A percentile compares a stretch with the other conserved stretches of the same genome.
These are phyloP conservation scores for Hypoxylon cercidicola DNA, from an alignment of 495 filamentous ascomycete genomes.

Conservation along the genomic window DNA sequence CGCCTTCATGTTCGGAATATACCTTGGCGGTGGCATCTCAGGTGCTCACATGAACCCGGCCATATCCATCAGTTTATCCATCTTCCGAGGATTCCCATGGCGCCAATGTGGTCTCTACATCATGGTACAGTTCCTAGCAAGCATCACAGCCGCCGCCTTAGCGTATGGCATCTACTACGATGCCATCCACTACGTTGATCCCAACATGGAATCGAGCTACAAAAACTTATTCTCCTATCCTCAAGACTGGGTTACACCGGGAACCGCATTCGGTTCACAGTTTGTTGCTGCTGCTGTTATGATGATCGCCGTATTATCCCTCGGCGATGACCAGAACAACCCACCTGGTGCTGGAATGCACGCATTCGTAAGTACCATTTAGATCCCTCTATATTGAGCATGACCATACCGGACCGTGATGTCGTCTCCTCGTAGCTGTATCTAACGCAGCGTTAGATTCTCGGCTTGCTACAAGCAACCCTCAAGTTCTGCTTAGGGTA, in stretches of 20 bases:
- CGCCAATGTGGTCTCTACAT: constrained; percentile 62
- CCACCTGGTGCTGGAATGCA: constrained; percentile 66
- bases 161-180: constrained; percentile 63
- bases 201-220: constrained; percentile 40
- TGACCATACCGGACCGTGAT: constrained; percentile 60
- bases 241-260: constrained; percentile 52
- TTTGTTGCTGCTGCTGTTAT: constrained; percentile 59
- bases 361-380: constrained; percentile 38
- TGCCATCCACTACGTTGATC: constrained; percentile 55
- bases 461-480: constrained; percentile 57
- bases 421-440: constrained; percentile 40
- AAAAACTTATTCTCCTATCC: constrained; percentile 57
- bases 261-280: constrained; percentile 61
- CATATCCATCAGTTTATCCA: constrained; percentile 59
- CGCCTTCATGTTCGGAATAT: constrained; percentile 67
- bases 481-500: constrained; percentile 58
- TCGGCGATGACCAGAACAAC: constrained; percentile 66
- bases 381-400: constrained; percentile 44
- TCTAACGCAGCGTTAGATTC: constrained; percentile 33
- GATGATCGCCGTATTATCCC: constrained; percentile 58
- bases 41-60: constrained; percentile 65
- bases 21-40: constrained; percentile 66
- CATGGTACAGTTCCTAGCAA: constrained; percentile 59
- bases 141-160: constrained; percentile 54
- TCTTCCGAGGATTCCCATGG: constrained; percentile 65